These are phyloP conservation scores for Penicillium maclennaniae DNA, from an alignment of 495 filamentous ascomycete species.

Conservation along the genomic window DNA sequence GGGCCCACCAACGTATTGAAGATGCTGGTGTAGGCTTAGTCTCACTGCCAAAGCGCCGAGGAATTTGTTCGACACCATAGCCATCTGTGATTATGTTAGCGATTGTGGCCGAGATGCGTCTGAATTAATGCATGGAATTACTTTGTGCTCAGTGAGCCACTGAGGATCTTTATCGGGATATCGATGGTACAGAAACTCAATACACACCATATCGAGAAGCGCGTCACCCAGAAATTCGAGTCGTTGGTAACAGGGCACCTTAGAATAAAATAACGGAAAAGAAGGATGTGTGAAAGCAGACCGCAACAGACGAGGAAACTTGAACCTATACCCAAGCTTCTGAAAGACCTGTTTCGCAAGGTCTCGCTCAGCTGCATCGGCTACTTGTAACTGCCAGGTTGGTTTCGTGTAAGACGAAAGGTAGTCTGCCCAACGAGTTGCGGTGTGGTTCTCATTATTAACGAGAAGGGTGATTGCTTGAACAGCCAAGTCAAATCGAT, in stretches of 20 bases:
- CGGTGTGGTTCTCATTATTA: slow-evolving; percentile 59
- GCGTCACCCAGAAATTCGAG: slow-evolving; percentile 93
- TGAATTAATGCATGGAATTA: slow-evolving; percentile 17
- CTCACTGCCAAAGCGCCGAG: slow-evolving; percentile 75
- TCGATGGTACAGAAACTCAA: slow-evolving; percentile 72
- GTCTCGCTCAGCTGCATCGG: slow-evolving; percentile 53
- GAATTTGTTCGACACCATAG: slow-evolving; percentile 98
- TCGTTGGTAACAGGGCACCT: slow-evolving; percentile 83
- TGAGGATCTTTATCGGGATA: slow-evolving; percentile 83
- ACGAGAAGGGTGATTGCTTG: slow-evolving; percentile 78
- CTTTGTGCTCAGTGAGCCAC: slow-evolving; percentile 97
- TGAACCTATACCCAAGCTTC: slow-evolving; percentile 76
- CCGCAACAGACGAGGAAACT: slow-evolving; percentile 67
- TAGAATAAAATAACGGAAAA: slow-evolving; percentile 65
- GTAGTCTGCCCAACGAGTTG: slow-evolving; percentile 69
- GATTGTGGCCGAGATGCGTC: neutral
- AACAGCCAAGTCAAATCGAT: slow-evolving; percentile 74
- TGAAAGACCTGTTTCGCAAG: slow-evolving; percentile 61
- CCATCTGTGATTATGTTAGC: slow-evolving; percentile 56
- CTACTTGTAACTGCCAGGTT: slow-evolving; percentile 58
- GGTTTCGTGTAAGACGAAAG: slow-evolving; percentile 66
- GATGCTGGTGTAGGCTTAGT: slow-evolving; percentile 70
- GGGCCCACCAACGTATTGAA: slow-evolving; percentile 56
- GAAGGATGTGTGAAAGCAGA: slow-evolving; percentile 91
- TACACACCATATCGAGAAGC: slow-evolving; percentile 80